Evolutionary conservation across 208 protist genomes (phyloP).

Genomic region (Herpetomonas tarakana): DNA sequence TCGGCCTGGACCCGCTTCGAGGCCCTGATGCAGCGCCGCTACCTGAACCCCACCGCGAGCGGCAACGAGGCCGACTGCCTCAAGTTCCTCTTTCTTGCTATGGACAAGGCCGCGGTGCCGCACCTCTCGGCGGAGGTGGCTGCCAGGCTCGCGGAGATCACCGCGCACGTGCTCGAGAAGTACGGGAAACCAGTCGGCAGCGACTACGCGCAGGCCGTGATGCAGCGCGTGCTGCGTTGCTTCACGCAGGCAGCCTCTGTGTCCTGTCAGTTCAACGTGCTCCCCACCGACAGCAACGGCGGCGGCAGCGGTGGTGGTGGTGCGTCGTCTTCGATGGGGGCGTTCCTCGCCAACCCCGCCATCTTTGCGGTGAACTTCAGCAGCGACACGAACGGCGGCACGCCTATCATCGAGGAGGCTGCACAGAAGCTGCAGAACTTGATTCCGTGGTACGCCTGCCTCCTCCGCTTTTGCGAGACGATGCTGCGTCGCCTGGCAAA

Average conservation of each 20-base stretch:
- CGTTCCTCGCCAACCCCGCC: too few relatives aligned
- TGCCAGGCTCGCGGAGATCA: not conserved
- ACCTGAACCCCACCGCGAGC: slow-evolving; percentile 3
- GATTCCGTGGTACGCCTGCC: not conserved
- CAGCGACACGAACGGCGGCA: not conserved
- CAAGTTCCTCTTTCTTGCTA: not conserved
- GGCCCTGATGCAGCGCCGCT: slow-evolving; percentile 22
- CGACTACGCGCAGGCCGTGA: not conserved
- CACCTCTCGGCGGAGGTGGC: slow-evolving; percentile 10
- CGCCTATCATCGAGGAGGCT: not conserved
- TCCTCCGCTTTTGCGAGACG: not conserved
- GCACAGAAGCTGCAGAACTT: not conserved
- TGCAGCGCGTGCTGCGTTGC: not conserved
- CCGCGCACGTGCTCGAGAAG: not conserved
- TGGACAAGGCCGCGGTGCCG: not conserved
- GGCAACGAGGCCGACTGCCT: slow-evolving; percentile 11
- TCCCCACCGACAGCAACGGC: not conserved
- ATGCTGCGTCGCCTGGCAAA: not conserved
- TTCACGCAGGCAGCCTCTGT: not conserved
- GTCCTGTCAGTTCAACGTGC: not conserved
- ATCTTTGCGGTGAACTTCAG: not conserved
- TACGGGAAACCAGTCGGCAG: not conserved
- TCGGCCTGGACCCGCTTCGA: slow-evolving; percentile 31
- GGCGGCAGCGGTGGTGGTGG: too few relatives aligned
- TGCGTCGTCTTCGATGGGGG: too few relatives aligned